Percentiles rank a stretch among this genome's conserved stretches.
Conservation (phyloP, 2,329 filamentous ascomycete species). For the Teratosphaeria epicoccoides region DNA sequence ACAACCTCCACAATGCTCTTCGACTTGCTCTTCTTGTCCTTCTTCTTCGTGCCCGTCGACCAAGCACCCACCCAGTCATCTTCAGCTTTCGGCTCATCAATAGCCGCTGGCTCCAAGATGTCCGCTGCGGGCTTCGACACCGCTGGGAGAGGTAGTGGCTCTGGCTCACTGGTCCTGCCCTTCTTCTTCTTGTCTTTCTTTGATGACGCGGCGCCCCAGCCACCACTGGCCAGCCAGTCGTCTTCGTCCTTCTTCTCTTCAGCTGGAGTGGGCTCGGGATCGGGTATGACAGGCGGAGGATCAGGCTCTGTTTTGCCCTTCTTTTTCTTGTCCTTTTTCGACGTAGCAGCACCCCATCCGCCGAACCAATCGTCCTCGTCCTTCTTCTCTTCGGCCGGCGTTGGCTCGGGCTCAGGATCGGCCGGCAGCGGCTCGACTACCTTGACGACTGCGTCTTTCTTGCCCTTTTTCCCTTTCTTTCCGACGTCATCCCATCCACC, state of each 20-base stretch:
- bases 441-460: constrained; percentile 7
- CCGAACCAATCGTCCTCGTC: constrained; percentile 44
- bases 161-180: constrained; percentile 5
- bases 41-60: constrained; percentile 46
- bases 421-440: constrained; percentile 15
- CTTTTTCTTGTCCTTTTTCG: constrained; percentile 2
- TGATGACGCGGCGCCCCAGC: constrained; percentile 28
- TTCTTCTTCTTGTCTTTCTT: constrained; percentile 35
- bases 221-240: constrained; percentile 45
- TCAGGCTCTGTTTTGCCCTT: constrained; percentile 17
- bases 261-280: constrained; percentile 13
- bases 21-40: constrained; percentile 37
- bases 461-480: constrained; percentile 4
- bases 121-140: constrained; percentile 7
- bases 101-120: constrained; percentile 31
- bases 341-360: constrained; percentile 35
- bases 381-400: constrained; percentile 13
- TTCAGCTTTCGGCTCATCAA: constrained; percentile 40
- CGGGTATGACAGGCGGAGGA: constrained; percentile 14
- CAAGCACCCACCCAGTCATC: constrained; percentile 47
- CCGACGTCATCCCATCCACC: constrained; percentile 14
- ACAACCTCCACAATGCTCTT: constrained; percentile 31
- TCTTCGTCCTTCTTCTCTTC: constrained; percentile 27
- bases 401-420: constrained; percentile 12
- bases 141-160: constrained; percentile 2